Evolutionary conservation across 768 basidiomycete species (phyloP).

Genomic region (Phylloporus sp.): DNA sequence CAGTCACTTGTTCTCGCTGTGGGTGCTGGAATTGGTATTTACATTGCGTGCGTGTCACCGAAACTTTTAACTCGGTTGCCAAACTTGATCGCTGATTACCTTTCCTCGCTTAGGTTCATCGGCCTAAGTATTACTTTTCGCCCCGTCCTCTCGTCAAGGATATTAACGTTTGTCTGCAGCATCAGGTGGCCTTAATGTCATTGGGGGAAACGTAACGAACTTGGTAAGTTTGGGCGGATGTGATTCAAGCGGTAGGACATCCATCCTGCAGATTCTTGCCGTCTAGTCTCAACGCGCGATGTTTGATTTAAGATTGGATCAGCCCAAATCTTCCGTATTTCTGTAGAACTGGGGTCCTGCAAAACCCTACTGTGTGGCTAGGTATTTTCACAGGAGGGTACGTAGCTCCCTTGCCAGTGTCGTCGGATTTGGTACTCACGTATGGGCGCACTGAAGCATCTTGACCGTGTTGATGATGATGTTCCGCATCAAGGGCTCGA

Average conservation of each 20-base stretch:
- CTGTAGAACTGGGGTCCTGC: slow-evolving; percentile 61
- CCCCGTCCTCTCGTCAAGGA: not conserved
- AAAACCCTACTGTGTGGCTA: slow-evolving; percentile 80
- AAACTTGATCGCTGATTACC: slow-evolving; percentile 5
- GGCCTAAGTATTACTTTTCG: slow-evolving; percentile 51
- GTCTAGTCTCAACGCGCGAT: slow-evolving; percentile 7
- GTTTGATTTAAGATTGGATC: slow-evolving; percentile 36
- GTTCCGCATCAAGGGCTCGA: slow-evolving; percentile 79
- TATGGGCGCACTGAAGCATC: slow-evolving; percentile 39
- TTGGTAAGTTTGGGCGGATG: slow-evolving; percentile 78
- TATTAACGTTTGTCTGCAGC: slow-evolving; percentile 35
- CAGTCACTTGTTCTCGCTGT: slow-evolving; percentile 81
- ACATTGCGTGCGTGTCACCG: slow-evolving; percentile 61
- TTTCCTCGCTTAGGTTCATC: slow-evolving; percentile 49
- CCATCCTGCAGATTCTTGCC: slow-evolving; percentile 1
- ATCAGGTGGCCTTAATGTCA: slow-evolving; percentile 62
- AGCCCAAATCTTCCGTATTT: slow-evolving; percentile 45
- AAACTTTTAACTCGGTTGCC: not conserved
- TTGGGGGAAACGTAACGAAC: slow-evolving; percentile 67
- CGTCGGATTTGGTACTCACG: slow-evolving; percentile 2
- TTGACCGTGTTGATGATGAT: slow-evolving; percentile 77
- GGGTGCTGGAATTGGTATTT: slow-evolving; percentile 82
- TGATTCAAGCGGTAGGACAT: slow-evolving; percentile 39
- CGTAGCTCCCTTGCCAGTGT: slow-evolving; percentile 17
- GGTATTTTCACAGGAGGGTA: slow-evolving; percentile 82